Percentiles rank a stretch among this genome's conserved stretches.
Conservation (phyloP, 2,329 filamentous ascomycete species). For the Sporothrix inflata region DNA sequence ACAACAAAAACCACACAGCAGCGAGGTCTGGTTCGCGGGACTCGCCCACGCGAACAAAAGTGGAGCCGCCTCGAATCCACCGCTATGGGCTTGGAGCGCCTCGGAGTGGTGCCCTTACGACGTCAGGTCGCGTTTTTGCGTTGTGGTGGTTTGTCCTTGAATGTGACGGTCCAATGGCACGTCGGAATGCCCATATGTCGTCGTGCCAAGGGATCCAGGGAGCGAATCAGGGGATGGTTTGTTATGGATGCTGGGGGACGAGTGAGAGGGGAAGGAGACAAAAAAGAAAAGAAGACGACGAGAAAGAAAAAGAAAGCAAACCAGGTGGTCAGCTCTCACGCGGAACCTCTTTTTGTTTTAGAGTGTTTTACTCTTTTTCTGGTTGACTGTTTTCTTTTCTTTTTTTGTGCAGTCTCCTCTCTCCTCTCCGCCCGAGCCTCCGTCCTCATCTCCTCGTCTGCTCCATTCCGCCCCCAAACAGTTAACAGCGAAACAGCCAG, state of each 20-base stretch:
- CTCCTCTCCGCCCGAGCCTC: not conserved
- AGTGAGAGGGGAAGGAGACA: not conserved
- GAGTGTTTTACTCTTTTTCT: not conserved
- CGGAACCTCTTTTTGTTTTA: not conserved
- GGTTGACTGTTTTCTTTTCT: not conserved
- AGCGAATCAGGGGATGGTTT: not conserved
- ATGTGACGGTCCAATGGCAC: conserved; percentile 1
- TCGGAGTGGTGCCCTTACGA: conserved; percentile 10
- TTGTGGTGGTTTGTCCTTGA: not conserved
- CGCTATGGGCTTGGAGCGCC: conserved; percentile 1
- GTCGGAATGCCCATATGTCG: not conserved
- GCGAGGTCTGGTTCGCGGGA: not conserved
- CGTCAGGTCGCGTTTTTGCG: conserved; percentile 6
- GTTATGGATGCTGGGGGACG: not conserved
- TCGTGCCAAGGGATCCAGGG: not conserved
- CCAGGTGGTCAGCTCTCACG: conserved; percentile 5
- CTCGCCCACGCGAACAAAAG: not conserved
- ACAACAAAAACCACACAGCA: conserved; percentile 4
- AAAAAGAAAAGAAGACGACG: not conserved
- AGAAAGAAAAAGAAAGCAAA: conserved; percentile 6
- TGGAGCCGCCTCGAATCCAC: conserved; percentile 16
- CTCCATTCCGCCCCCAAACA: too few relatives aligned
- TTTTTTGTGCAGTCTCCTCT: not conserved
- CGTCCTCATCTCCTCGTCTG: conserved; percentile 1
- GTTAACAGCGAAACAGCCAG: not conserved